Base-by-base conservation (phyloP, 805 yeast genomes). In the Ogataea populi-albae region DNA sequence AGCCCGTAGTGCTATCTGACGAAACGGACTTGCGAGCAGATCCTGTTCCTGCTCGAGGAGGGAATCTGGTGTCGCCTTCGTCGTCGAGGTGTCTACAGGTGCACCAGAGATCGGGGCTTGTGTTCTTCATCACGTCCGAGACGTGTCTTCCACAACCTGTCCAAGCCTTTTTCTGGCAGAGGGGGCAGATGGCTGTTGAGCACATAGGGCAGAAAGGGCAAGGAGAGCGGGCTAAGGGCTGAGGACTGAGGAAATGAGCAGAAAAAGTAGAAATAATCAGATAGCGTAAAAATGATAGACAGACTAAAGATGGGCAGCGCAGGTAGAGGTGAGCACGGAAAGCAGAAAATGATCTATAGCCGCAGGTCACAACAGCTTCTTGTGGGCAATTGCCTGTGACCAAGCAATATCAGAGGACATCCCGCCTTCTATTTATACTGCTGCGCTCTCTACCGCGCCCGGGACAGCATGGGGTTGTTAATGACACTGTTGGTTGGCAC, bases 41-140 rank as follows among this genome's bases (percentile, higher is more conserved):
- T 1, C 84, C 84, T 11, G 81, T 74, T n/a, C 81, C 77, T 1
- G 83, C 81, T 49, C 54, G 68, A 37, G 84, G 84, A 17, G 84
- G 84, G 46, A 64, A 77, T 14, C 59, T 51, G n/a, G 57, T 59
- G 30, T 66, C 54, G 5, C 54, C 61, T 3, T 55, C 57, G 2
- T 61, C 68, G 38, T 69, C 71, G 16, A 59, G 50, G 35, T 68
- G 69, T 38, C 62, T 64, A 55, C 84, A 77, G 23, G 77, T 66
- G 52, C 84, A 77, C 78, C 79, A 72, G 38, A 58, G 62, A 15
- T 56, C 57, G 38, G 61, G 64, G 20, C 70, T 72, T 15, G 79
- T 72, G 37, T 51, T 46, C 35, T 68, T 69, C 82, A 77, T 75
- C n/a, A 77, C 78, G 11, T 55, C 45, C n/a, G 68, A 43, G 26